phyloP scores from a whole-genome alignment of 2,329 filamentous ascomycete species.

The Cladosporium phlei region DNA sequence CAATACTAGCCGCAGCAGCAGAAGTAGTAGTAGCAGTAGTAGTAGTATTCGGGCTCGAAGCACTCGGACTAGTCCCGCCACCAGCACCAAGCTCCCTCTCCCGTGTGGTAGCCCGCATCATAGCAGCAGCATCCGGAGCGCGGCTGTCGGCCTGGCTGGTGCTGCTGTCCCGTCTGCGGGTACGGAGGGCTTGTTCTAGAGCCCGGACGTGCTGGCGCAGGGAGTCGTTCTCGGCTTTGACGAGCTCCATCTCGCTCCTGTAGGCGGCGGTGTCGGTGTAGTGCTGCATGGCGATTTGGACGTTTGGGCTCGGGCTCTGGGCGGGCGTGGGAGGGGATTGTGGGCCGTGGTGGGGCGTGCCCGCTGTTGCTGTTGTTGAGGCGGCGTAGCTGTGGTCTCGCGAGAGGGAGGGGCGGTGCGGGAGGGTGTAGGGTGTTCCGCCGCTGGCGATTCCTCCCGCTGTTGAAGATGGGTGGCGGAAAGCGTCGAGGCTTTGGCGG shows the following conservation, averaged over 20 bases:
- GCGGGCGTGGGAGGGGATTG: conserved; percentile 20
- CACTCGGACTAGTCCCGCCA: conserved; percentile 1
- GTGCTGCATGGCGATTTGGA: conserved; percentile 24
- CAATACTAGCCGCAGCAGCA: conserved; percentile 19
- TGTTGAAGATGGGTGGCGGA: conserved; percentile 14
- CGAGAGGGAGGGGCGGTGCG: conserved; percentile 32
- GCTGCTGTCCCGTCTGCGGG: conserved; percentile 29
- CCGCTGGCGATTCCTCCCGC: background rate
- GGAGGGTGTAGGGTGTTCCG: conserved; percentile 23
- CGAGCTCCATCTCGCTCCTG: too few relatives aligned
- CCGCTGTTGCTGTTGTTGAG: conserved; percentile 25
- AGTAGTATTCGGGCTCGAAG: background rate
- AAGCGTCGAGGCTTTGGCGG: conserved; percentile 27
- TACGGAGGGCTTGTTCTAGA: conserved; percentile 40
- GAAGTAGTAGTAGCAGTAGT: background rate
- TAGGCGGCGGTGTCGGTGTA: conserved; percentile 41
- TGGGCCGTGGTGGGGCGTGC: conserved; percentile 20
- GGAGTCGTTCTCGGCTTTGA: conserved; percentile 45
- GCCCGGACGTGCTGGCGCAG: conserved; percentile 45
- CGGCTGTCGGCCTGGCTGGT: conserved; percentile 24
- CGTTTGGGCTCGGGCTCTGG: conserved; percentile 19
- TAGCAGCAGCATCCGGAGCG: conserved; percentile 3
- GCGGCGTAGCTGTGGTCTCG: conserved; percentile 27
- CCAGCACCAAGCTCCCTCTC: background rate
- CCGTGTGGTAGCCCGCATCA: background rate